Percentiles rank a stretch among this genome's conserved stretches.
These are phyloP conservation scores for Apiotrichum porosum DNA, from an alignment of 1,284 basidiomycete genomes.

Conservation along the genomic window DNA sequence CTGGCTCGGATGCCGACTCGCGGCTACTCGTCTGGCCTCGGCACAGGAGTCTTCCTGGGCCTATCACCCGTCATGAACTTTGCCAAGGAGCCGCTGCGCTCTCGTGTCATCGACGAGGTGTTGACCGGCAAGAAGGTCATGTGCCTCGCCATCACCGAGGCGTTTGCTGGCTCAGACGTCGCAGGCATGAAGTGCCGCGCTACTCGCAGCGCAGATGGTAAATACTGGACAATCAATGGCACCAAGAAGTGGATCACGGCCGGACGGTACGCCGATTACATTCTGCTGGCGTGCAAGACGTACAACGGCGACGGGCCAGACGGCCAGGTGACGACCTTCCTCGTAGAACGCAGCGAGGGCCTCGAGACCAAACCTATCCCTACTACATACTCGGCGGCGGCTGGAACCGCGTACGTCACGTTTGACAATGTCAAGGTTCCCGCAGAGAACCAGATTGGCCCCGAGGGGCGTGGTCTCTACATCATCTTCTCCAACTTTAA, in stretches of 20 bases:
- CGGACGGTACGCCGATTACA: constrained; percentile 54
- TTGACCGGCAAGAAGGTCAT: constrained; percentile 64
- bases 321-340: constrained; percentile 77
- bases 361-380: constrained; percentile 82
- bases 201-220: constrained; percentile 71
- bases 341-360: constrained; percentile 70
- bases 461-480: constrained; percentile 72
- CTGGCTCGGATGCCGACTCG: constrained; percentile 70
- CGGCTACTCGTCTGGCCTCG: constrained; percentile 73
- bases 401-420: constrained; percentile 75
- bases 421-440: constrained; percentile 85
- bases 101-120: constrained; percentile 70
- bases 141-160: constrained; percentile 79
- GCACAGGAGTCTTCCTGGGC: constrained; percentile 65
- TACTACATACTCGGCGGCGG: constrained; percentile 74
- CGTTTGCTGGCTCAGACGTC: constrained; percentile 88
- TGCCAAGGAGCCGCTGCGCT: constrained; percentile 56
- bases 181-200: constrained; percentile 76
- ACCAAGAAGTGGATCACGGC: constrained; percentile 94
- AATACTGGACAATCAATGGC: constrained; percentile 69
- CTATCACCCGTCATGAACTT: constrained; percentile 61
- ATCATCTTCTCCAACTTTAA: constrained; percentile 59
- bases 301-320: constrained; percentile 46
- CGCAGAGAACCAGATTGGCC: constrained; percentile 76
- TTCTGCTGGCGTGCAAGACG: constrained; percentile 36